Conservation (phyloP, 805 yeast species). For the Candida verbasci region DNA sequence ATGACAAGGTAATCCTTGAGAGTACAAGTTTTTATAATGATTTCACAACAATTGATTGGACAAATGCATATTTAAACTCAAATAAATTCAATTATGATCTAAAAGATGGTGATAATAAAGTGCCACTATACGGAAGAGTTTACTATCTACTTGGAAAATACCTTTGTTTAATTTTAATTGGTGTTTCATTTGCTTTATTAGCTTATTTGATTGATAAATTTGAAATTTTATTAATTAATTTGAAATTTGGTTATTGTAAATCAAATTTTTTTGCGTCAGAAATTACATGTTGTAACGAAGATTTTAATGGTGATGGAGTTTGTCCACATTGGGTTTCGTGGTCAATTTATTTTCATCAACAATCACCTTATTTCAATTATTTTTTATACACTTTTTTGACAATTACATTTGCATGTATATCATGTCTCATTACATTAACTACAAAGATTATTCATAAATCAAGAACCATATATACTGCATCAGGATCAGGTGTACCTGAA, state of each 20-base stretch:
- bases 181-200: slow-evolving; percentile 43
- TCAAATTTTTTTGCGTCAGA: slow-evolving; percentile 42
- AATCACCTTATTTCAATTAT: slow-evolving; percentile 29
- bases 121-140: slow-evolving; percentile 20
- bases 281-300: slow-evolving; percentile 35
- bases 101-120: slow-evolving; percentile 21
- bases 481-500: slow-evolving; percentile 61
- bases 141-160: slow-evolving; percentile 44
- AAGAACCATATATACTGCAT: slow-evolving; percentile 43
- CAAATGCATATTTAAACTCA: slow-evolving; percentile 42
- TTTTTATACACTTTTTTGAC: slow-evolving; percentile 34
- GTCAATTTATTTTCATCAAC: slow-evolving; percentile 27
- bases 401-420: slow-evolving; percentile 36
- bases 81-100: slow-evolving; percentile 38
- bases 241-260: slow-evolving; percentile 49
- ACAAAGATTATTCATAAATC: slow-evolving; percentile 18
- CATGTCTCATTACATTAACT: slow-evolving; percentile 43
- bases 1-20: slow-evolving; percentile 15
- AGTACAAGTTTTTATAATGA: slow-evolving; percentile 47
- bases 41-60: slow-evolving; percentile 61
- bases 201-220: slow-evolving; percentile 46
- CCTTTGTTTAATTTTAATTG: slow-evolving; percentile 45
- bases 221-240: slow-evolving; percentile 46
- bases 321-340: slow-evolving; percentile 45
- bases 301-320: slow-evolving; percentile 16